phyloP scores from a whole-genome alignment of 2,329 filamentous ascomycete species.

The Ascochyta fabae region DNA sequence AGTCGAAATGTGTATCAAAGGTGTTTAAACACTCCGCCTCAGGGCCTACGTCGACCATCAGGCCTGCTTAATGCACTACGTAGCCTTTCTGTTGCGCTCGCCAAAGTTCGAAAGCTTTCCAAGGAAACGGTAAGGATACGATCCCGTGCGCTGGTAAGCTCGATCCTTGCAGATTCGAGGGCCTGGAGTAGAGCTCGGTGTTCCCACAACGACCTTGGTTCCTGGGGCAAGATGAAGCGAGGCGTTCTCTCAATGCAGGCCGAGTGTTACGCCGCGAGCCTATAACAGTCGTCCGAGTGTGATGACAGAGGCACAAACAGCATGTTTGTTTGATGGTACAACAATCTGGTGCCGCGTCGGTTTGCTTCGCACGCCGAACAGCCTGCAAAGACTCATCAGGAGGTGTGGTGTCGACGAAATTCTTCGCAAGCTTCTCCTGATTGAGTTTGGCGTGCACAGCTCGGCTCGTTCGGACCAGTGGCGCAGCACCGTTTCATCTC shows the following conservation, averaged over 20 bases:
- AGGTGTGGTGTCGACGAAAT: conserved; percentile 13
- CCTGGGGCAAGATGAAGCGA: conserved; percentile 21
- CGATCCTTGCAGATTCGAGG: conserved; percentile 9
- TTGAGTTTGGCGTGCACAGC: conserved; percentile 11
- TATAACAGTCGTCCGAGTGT: conserved; percentile 20
- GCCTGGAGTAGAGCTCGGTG: neutral
- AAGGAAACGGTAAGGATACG: neutral
- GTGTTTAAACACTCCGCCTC: conserved; percentile 16
- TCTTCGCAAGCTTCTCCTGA: conserved; percentile 33
- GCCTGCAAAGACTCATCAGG: conserved; percentile 17
- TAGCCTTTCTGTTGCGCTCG: conserved; percentile 12
- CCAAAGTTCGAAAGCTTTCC: conserved; percentile 5
- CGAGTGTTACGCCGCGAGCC: conserved; percentile 11
- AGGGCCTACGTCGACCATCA: conserved; percentile 15
- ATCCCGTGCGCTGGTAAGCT: conserved; percentile 7
- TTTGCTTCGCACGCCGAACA: conserved; percentile 14
- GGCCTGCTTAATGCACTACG: conserved; percentile 13
- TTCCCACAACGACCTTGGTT: neutral
- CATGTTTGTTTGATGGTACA: conserved; percentile 14
- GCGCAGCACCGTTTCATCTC: conserved; percentile 8
- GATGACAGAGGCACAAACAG: conserved; percentile 16
- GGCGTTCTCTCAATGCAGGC: conserved; percentile 15
- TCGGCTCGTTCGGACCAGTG: conserved; percentile 2
- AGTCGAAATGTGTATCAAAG: conserved; percentile 4
- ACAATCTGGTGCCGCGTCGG: conserved; percentile 19